Percentiles rank a stretch among this genome's conserved stretches.
Conservation (phyloP, 2,329 filamentous ascomycete genomes). For the Alternaria sp. region DNA sequence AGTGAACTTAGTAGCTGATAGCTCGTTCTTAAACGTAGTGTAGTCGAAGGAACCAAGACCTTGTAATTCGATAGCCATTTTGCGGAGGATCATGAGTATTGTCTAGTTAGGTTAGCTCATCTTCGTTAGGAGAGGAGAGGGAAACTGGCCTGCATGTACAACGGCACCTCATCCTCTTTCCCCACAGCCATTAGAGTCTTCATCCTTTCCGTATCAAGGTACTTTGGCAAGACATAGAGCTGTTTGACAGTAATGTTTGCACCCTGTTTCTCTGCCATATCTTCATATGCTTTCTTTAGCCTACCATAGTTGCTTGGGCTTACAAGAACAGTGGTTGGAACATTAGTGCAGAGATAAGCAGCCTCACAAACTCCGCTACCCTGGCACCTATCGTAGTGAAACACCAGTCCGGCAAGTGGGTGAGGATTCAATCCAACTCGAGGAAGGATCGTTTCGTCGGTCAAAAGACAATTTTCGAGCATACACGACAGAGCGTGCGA, state of each 20-base stretch:
- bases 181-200: constrained; percentile 31
- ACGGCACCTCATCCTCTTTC: constrained; percentile 19
- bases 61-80: constrained; percentile 19
- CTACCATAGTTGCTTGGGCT: constrained; percentile 26
- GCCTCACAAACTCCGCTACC: not conserved
- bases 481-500: not conserved
- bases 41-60: constrained; percentile 16
- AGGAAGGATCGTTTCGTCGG: too few relatives aligned
- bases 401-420: not conserved
- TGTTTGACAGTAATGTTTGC: constrained; percentile 20
- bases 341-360: not conserved
- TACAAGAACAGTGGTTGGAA: constrained; percentile 28
- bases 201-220: constrained; percentile 29
- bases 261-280: constrained; percentile 12
- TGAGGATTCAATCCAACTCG: not conserved
- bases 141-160: constrained; percentile 31
- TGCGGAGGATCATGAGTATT: constrained; percentile 4
- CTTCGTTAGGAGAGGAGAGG: not conserved
- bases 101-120: too few relatives aligned
- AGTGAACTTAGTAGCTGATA: not conserved
- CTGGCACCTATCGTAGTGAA: not conserved
- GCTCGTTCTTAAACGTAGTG: not conserved
- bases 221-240: constrained; percentile 11
- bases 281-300: constrained; percentile 20
- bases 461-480: not conserved